These are phyloP conservation scores for Graphilbum ipis-grandicollis DNA, from an alignment of 2,329 filamentous ascomycete species.

Conservation along the genomic window DNA sequence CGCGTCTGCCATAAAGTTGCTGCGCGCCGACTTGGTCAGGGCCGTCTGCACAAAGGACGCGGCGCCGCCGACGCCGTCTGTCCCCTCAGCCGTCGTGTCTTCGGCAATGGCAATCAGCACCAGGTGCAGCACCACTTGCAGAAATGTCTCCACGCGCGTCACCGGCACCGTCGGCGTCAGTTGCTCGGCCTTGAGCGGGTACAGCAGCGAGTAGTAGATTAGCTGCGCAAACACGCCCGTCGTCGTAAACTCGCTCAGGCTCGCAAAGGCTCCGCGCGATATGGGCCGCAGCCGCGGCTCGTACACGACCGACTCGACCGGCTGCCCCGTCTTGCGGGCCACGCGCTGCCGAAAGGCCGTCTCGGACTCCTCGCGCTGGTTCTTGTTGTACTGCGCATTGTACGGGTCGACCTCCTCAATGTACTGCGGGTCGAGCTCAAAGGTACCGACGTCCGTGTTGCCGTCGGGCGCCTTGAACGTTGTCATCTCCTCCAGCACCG, in stretches of 20 bases:
- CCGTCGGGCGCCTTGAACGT: constrained; percentile 83
- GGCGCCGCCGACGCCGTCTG: background rate
- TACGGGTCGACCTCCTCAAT: constrained; percentile 88
- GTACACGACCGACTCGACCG: constrained; percentile 70
- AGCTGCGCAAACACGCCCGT: constrained; percentile 80
- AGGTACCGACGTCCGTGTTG: constrained; percentile 80
- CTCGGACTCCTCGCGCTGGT: constrained; percentile 91
- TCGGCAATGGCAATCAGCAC: constrained; percentile 73
- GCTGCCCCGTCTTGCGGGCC: constrained; percentile 72
- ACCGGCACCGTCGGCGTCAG: constrained; percentile 58
- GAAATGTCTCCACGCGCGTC: constrained; percentile 75
- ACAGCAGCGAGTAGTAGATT: constrained; percentile 74
- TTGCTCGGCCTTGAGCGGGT: constrained; percentile 52
- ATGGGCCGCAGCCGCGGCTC: constrained; percentile 73
- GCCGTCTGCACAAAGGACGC: constrained; percentile 59
- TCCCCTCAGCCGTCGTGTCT: constrained; percentile 43
- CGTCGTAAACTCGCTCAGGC: constrained; percentile 62
- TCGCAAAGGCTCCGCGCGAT: constrained; percentile 56
- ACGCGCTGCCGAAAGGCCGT: constrained; percentile 73
- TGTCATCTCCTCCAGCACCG: constrained; percentile 72
- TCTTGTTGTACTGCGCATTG: constrained; percentile 89
- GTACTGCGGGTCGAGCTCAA: constrained; percentile 75
- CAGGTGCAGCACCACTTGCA: constrained; percentile 82
- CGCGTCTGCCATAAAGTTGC: constrained; percentile 34
- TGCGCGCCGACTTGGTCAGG: constrained; percentile 44